phyloP scores from a whole-genome alignment of 352 stramenopile species.

The Phytophthora nicotianae region DNA sequence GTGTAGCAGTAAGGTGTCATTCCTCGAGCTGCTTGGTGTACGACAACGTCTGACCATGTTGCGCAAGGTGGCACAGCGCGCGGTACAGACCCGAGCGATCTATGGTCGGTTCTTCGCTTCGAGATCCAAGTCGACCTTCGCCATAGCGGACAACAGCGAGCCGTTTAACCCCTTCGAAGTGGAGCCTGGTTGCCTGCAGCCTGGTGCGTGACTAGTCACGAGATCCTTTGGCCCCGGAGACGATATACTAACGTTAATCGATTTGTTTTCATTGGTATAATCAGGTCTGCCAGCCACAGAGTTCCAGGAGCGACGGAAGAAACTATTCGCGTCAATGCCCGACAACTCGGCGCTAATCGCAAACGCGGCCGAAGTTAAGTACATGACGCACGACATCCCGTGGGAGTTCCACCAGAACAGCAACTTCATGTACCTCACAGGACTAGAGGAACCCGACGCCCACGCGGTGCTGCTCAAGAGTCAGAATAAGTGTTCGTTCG shows the following conservation, averaged over 20 bases:
- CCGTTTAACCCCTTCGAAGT: slow-evolving; percentile 60
- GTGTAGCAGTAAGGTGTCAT: neutral
- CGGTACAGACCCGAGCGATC: slow-evolving; percentile 1
- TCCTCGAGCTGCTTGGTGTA: neutral
- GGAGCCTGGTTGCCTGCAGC: slow-evolving; percentile 50
- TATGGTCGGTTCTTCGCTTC: slow-evolving; percentile 7
- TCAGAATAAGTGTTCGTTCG: slow-evolving; percentile 60
- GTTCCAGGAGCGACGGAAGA: slow-evolving; percentile 65
- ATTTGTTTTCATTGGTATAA: neutral
- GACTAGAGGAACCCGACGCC: slow-evolving; percentile 77
- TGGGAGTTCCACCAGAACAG: slow-evolving; percentile 88
- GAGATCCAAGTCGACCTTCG: slow-evolving; percentile 34
- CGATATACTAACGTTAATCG: neutral
- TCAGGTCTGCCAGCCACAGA: slow-evolving; percentile 61
- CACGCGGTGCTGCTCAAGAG: slow-evolving; percentile 81
- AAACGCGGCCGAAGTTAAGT: slow-evolving; percentile 77
- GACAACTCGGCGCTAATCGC: slow-evolving; percentile 78
- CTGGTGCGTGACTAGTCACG: slow-evolving; percentile 33
- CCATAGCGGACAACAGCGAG: slow-evolving; percentile 28
- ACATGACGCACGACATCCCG: slow-evolving; percentile 88
- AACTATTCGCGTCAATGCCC: slow-evolving; percentile 66
- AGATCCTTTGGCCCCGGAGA: neutral
- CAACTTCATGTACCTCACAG: slow-evolving; percentile 88
- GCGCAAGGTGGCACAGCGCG: slow-evolving; percentile 21
- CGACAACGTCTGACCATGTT: slow-evolving; percentile 10